Evolutionary conservation across 805 yeast species (phyloP).

Genomic region (Ogataea trehalophila): DNA sequence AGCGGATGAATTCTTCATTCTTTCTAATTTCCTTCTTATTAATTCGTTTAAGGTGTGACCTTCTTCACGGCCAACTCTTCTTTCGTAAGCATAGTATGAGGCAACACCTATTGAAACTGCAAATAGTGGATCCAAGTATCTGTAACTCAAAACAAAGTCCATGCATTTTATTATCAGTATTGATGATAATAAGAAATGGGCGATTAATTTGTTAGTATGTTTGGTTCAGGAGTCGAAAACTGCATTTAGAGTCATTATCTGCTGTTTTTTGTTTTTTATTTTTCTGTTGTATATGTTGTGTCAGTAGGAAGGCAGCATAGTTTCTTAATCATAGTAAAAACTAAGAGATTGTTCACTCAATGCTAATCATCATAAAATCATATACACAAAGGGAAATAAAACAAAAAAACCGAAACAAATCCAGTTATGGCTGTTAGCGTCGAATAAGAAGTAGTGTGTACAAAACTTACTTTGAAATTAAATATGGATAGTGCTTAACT

Average conservation of each 20-base stretch:
- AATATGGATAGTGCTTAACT: slow-evolving; percentile 34
- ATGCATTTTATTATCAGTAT: background rate
- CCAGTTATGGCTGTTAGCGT: background rate
- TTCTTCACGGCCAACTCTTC: slow-evolving; percentile 47
- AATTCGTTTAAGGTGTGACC: slow-evolving; percentile 60
- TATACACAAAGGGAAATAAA: background rate
- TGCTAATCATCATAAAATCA: slow-evolving; percentile 11
- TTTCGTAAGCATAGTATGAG: slow-evolving; percentile 62
- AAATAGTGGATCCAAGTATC: slow-evolving; percentile 59
- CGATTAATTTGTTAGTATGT: no score
- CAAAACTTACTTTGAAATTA: slow-evolving; percentile 37
- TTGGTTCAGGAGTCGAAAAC: background rate
- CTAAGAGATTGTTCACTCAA: slow-evolving; percentile 19
- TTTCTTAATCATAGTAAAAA: slow-evolving; percentile 7
- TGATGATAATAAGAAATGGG: background rate
- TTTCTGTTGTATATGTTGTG: background rate
- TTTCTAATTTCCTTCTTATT: slow-evolving; percentile 29
- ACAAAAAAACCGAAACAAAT: background rate
- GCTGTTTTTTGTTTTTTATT: background rate
- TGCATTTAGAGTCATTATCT: background rate
- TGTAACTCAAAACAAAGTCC: slow-evolving; percentile 10
- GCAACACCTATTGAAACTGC: slow-evolving; percentile 58
- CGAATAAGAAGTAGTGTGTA: background rate
- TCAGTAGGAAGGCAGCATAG: slow-evolving; percentile 13
- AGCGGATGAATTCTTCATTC: slow-evolving; percentile 1